phyloP scores from a whole-genome alignment of 805 yeast genomes.

The Candida coleopterorum region DNA sequence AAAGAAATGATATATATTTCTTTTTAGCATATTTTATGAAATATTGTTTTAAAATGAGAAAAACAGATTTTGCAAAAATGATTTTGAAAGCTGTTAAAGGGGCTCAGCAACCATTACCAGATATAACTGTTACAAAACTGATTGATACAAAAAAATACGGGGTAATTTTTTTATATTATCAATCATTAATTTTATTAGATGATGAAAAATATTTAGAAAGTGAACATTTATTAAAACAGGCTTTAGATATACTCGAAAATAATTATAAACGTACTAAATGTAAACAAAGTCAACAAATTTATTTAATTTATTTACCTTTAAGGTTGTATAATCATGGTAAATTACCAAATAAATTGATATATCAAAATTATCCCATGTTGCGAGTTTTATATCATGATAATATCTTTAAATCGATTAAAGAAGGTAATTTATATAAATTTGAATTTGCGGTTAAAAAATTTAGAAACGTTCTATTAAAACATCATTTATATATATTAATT shows the following conservation, averaged over 20 bases:
- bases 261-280: constrained; percentile 18
- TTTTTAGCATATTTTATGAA: constrained; percentile 67
- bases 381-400: constrained; percentile 37
- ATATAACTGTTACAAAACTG: constrained; percentile 25
- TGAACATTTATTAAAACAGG: constrained; percentile 46
- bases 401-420: constrained; percentile 43
- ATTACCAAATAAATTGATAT: constrained; percentile 41
- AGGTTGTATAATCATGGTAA: constrained; percentile 44
- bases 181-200: constrained; percentile 62
- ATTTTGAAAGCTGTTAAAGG: constrained; percentile 65
- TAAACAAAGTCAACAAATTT: constrained; percentile 42
- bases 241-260: constrained; percentile 33
- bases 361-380: constrained; percentile 40
- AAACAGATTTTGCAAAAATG: constrained; percentile 69
- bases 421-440: constrained; percentile 55
- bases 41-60: constrained; percentile 61
- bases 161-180: constrained; percentile 62
- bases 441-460: constrained; percentile 41
- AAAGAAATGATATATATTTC: constrained; percentile 62
- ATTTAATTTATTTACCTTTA: constrained; percentile 61
- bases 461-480: constrained; percentile 49
- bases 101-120: constrained; percentile 50
- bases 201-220: constrained; percentile 56
- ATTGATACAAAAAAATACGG: constrained; percentile 36
- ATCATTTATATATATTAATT: constrained; percentile 56